phyloP scores from a whole-genome alignment of 2,329 filamentous ascomycete species.

The Penicillium sp. region DNA sequence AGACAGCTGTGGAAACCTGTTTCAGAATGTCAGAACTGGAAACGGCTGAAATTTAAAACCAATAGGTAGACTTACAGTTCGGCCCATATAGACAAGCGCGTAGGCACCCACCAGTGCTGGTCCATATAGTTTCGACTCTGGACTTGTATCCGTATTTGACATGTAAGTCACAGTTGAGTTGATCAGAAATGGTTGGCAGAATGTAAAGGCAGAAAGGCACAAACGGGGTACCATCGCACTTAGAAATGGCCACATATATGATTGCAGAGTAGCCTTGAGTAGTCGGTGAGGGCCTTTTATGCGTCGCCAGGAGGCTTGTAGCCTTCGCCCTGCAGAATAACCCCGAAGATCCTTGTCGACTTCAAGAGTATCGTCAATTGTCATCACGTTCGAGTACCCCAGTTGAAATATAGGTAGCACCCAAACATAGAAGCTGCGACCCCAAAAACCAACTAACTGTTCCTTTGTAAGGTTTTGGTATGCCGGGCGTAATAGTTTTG shows the following conservation, averaged over 20 bases:
- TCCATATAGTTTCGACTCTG: constrained; percentile 29
- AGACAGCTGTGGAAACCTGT: constrained; percentile 36
- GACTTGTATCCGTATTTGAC: constrained; percentile 15
- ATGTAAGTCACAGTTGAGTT: constrained; percentile 33
- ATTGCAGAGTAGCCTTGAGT: constrained; percentile 25
- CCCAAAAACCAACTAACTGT: too few relatives aligned
- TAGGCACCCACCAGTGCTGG: constrained; percentile 43
- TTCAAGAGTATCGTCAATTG: background rate
- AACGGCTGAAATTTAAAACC: background rate
- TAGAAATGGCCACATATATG: constrained; percentile 30
- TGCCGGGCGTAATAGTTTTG: too few relatives aligned
- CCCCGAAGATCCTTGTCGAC: constrained; percentile 39
- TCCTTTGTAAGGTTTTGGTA: too few relatives aligned
- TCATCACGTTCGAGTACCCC: background rate
- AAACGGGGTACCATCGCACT: constrained; percentile 27
- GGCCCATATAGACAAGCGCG: constrained; percentile 38
- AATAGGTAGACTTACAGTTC: constrained; percentile 31
- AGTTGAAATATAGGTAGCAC: too few relatives aligned
- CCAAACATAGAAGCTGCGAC: too few relatives aligned
- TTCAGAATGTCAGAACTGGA: background rate
- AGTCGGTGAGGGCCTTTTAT: constrained; percentile 31
- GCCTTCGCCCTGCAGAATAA: constrained; percentile 33
- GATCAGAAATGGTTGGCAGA: constrained; percentile 35
- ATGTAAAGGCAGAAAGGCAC: constrained; percentile 31
- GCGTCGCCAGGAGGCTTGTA: constrained; percentile 32